A percentile compares a stretch with the other conserved stretches of the same genome.
phyloP scores from a whole-genome alignment of 495 filamentous ascomycete genomes.

The Penicillium taxi region DNA sequence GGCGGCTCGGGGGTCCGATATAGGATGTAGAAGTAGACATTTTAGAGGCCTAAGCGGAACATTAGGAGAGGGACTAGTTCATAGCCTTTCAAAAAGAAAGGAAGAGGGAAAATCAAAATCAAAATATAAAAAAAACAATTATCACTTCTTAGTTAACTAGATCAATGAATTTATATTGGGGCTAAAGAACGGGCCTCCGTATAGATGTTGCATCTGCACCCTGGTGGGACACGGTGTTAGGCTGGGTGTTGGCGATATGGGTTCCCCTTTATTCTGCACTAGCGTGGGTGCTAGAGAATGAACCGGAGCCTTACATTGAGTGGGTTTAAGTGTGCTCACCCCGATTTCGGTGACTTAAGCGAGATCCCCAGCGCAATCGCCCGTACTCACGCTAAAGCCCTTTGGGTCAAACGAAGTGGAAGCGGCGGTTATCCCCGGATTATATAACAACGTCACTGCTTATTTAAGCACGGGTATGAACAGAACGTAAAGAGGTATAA shows the following conservation, averaged over 20 bases:
- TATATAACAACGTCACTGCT: constrained; percentile 1
- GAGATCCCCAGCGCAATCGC: background rate
- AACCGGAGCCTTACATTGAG: background rate
- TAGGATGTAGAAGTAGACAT: background rate
- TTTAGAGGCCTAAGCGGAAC: constrained; percentile 2
- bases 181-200: constrained; percentile 6
- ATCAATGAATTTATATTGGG: constrained; percentile 6
- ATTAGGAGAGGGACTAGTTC: background rate
- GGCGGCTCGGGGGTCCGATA: constrained; percentile 5
- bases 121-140: too few relatives aligned
- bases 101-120: background rate
- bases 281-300: constrained; percentile 7
- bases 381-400: constrained; percentile 4
- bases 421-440: constrained; percentile 2
- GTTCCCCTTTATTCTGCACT: constrained; percentile 1
- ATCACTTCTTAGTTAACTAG: background rate
- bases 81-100: background rate
- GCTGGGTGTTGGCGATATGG: constrained; percentile 7
- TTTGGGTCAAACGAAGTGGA: background rate
- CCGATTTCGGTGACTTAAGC: constrained; percentile 1
- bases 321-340: constrained; percentile 1
- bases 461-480: too few relatives aligned
- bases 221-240: constrained; percentile 1
- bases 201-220: constrained; percentile 1
- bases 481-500: too few relatives aligned